These are phyloP conservation scores for Penicillium alfredii DNA, from an alignment of 495 filamentous ascomycete genomes.

Conservation along the genomic window DNA sequence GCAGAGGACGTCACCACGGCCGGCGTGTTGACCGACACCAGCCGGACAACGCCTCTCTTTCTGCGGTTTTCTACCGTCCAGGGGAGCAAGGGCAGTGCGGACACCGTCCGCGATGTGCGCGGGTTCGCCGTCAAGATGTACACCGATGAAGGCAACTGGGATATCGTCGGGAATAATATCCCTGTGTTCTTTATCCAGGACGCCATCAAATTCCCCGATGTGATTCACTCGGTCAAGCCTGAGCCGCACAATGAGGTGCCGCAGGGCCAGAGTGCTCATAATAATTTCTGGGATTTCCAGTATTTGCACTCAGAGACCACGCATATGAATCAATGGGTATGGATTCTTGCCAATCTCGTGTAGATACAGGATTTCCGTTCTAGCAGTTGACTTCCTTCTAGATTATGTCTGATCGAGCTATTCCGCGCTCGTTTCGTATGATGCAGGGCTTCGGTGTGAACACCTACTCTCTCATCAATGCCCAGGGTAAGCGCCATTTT, in stretches of 20 bases:
- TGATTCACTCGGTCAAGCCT: constrained; percentile 73
- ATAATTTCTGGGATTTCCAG: constrained; percentile 57
- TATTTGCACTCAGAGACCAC: constrained; percentile 62
- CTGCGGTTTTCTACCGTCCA: constrained; percentile 80
- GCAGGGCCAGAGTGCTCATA: constrained; percentile 56
- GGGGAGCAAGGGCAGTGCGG: constrained; percentile 68
- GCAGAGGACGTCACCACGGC: constrained; percentile 65
- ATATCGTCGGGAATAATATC: constrained; percentile 61
- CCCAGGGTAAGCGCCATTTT: constrained; percentile 63
- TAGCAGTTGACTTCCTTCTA: constrained; percentile 8
- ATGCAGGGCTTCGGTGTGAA: constrained; percentile 93
- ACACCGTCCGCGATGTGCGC: constrained; percentile 76
- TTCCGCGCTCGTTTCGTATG: constrained; percentile 77
- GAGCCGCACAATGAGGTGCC: constrained; percentile 73
- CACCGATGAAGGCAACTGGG: constrained; percentile 49
- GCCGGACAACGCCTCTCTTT: constrained; percentile 72
- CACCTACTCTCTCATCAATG: constrained; percentile 69
- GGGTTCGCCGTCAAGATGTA: constrained; percentile 80
- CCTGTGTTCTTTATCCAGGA: constrained; percentile 58
- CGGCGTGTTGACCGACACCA: constrained; percentile 72
- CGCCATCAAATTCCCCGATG: constrained; percentile 65
- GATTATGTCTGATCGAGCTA: constrained; percentile 73
- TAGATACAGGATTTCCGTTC: not conserved
- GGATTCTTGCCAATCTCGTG: constrained; percentile 12
- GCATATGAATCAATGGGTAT: constrained; percentile 80